Evolutionary conservation across 192 early-diverging fungal species (phyloP).

Genomic region (Coemansia sp.): DNA sequence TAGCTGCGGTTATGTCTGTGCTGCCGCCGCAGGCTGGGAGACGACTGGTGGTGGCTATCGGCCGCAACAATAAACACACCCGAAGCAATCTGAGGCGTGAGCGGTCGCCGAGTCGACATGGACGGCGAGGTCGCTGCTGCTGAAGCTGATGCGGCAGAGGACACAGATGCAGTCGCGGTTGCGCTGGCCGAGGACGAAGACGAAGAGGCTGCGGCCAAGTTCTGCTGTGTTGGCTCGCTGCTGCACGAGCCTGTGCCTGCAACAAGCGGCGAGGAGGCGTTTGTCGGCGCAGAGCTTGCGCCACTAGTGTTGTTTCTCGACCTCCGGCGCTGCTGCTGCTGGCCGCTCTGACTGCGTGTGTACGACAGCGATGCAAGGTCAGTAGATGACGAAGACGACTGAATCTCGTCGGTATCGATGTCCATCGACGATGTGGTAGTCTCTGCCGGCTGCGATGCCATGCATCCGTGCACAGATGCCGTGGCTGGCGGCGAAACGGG

Average conservation of each 20-base stretch:
- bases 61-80: conserved; percentile 20
- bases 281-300: conserved; percentile 16
- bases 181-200: conserved; percentile 8
- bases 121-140: neutral
- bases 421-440: conserved; percentile 8
- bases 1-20: conserved; percentile 37
- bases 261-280: conserved; percentile 23
- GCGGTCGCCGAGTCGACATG: conserved; percentile 37
- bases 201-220: neutral
- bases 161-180: conserved; percentile 1
- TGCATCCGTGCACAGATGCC: neutral
- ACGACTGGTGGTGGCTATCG: conserved; percentile 13
- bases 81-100: conserved; percentile 45
- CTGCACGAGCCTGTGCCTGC: conserved; percentile 1
- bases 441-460: conserved; percentile 20
- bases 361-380: conserved; percentile 39
- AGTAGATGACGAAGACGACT: conserved; percentile 18
- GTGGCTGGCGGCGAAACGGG: neutral
- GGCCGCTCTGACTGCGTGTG: conserved; percentile 14
- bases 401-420: conserved; percentile 21
- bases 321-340: conserved; percentile 27
- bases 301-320: conserved; percentile 36
- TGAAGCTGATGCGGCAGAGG: neutral
- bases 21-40: conserved; percentile 32
- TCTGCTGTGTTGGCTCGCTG: neutral